Conservation (phyloP, 257 asterid species). For the Jasminum sambac region DNA sequence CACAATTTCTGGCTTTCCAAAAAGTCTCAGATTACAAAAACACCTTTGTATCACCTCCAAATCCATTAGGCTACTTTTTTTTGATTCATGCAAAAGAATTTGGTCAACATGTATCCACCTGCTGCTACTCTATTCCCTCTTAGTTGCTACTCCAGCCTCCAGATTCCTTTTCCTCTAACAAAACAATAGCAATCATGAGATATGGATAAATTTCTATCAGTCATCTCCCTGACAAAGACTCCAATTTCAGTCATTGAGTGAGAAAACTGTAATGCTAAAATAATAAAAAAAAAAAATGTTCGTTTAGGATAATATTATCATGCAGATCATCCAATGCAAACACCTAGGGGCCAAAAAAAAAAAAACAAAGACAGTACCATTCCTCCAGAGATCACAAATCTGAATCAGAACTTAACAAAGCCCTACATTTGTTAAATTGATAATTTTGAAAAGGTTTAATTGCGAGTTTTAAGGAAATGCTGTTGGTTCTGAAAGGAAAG, state of each 20-base stretch:
- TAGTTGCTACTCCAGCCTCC: background rate
- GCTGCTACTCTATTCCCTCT: background rate
- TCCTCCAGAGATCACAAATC: conserved; percentile 1
- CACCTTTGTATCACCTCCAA: background rate
- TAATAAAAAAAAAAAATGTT: no score
- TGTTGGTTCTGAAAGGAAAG: background rate
- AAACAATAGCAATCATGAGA: background rate
- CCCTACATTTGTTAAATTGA: background rate
- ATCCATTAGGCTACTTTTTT: background rate
- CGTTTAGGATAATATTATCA: background rate
- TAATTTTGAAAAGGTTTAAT: background rate
- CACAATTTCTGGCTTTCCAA: no score
- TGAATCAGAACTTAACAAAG: background rate
- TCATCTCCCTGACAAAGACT: background rate
- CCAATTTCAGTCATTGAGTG: no score
- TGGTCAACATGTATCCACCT: background rate
- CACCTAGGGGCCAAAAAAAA: no score
- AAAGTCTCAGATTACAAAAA: background rate
- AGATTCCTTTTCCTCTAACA: background rate
- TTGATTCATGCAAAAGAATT: background rate
- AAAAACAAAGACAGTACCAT: no score
- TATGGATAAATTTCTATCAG: background rate
- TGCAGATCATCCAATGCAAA: background rate
- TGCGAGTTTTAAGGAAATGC: background rate
- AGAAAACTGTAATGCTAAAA: no score